phyloP scores from a whole-genome alignment of 2,329 filamentous ascomycete genomes.

The Cordyceps cicadae region DNA sequence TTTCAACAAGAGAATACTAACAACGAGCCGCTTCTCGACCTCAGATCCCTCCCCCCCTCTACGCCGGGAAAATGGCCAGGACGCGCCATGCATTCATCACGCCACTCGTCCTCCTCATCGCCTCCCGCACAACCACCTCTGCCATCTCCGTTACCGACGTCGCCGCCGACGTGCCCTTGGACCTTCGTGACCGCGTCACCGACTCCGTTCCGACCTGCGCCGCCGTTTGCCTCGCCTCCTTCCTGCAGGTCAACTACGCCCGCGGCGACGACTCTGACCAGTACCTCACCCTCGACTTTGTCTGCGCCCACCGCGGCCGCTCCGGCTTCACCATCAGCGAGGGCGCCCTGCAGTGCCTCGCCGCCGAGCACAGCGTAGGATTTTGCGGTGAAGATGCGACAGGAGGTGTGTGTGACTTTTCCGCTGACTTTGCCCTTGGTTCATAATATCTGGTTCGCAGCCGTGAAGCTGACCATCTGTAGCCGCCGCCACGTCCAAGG shows the following conservation, averaged over 20 bases:
- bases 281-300: constrained; percentile 48
- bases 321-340: constrained; percentile 65
- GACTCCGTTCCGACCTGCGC: constrained; percentile 51
- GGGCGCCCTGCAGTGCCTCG: constrained; percentile 59
- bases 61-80: constrained; percentile 34
- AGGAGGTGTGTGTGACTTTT: constrained; percentile 18
- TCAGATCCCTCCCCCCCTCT: not conserved
- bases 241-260: constrained; percentile 52
- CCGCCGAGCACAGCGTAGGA: constrained; percentile 41
- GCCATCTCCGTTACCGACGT: not conserved
- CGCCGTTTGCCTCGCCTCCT: constrained; percentile 51
- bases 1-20: too few species aligned
- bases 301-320: constrained; percentile 52
- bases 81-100: not conserved
- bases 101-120: not conserved
- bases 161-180: constrained; percentile 15
- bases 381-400: constrained; percentile 42
- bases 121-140: constrained; percentile 6
- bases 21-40: constrained; percentile 23
- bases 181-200: constrained; percentile 30
- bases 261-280: constrained; percentile 37
- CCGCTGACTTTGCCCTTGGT: not conserved
- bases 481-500: constrained; percentile 37
- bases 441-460: not conserved
- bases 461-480: not conserved